Conservation (phyloP, 2,329 filamentous ascomycete genomes). For the Trichothecium sympodiale region DNA sequence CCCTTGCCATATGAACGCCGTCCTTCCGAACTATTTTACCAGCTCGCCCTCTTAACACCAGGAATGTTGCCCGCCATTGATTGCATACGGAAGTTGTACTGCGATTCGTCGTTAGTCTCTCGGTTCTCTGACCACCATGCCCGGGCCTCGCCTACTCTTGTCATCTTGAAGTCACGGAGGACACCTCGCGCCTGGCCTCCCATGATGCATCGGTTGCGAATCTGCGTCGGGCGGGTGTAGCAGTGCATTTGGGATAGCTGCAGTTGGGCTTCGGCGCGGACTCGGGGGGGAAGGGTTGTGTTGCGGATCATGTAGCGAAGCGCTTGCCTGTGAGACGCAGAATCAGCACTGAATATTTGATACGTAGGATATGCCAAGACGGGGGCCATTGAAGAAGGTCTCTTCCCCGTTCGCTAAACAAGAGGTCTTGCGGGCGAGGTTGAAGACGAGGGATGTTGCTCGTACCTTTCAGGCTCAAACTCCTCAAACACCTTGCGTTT, state of each 20-base stretch:
- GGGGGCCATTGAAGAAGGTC: background rate
- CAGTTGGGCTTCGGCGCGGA: constrained; percentile 84
- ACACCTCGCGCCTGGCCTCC: constrained; percentile 86
- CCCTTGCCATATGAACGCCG: background rate
- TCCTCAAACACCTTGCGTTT: constrained; percentile 90
- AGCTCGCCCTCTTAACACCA: constrained; percentile 91
- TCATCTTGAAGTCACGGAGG: constrained; percentile 86
- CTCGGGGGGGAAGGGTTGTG: constrained; percentile 68
- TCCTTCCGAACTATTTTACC: constrained; percentile 45
- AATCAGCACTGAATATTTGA: constrained; percentile 10
- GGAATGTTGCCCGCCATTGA: constrained; percentile 77
- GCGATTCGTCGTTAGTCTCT: constrained; percentile 15
- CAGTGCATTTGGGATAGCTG: constrained; percentile 90
- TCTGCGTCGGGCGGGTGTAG: constrained; percentile 89
- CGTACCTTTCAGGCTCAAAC: constrained; percentile 77
- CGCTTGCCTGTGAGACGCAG: constrained; percentile 58
- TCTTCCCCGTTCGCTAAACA: background rate
- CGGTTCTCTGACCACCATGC: background rate
- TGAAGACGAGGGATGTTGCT: background rate
- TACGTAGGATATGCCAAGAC: background rate
- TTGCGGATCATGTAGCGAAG: constrained; percentile 91
- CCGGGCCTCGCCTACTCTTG: constrained; percentile 51
- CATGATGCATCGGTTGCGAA: constrained; percentile 85
- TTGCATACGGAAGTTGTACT: constrained; percentile 91
- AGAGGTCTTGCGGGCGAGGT: background rate